phyloP scores from a whole-genome alignment of 2,329 filamentous ascomycete species.

The Penicillium vulpinum region DNA sequence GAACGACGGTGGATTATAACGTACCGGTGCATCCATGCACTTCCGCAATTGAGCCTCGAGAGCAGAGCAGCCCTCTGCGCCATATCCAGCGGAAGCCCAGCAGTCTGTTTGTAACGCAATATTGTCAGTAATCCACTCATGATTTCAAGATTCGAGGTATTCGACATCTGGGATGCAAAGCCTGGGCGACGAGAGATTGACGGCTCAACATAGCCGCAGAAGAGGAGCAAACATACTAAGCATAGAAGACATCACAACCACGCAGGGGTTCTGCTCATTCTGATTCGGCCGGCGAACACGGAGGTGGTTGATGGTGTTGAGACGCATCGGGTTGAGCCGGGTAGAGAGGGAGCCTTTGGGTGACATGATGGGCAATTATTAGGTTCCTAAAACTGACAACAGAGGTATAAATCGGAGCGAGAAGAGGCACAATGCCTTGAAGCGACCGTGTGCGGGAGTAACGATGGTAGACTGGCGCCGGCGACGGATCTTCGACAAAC shows the following conservation, averaged over 20 bases:
- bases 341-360: slow-evolving; percentile 45
- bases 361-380: slow-evolving; percentile 37
- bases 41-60: slow-evolving; percentile 62
- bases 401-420: neutral
- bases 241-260: slow-evolving; percentile 66
- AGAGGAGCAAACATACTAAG: slow-evolving; percentile 54
- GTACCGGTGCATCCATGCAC: slow-evolving; percentile 79
- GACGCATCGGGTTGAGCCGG: slow-evolving; percentile 46
- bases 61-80: slow-evolving; percentile 58
- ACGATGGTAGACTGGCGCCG: slow-evolving; percentile 10
- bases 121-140: slow-evolving; percentile 11
- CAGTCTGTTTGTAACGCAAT: slow-evolving; percentile 36
- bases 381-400: neutral
- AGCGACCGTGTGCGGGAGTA: slow-evolving; percentile 11
- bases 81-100: slow-evolving; percentile 50
- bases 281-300: slow-evolving; percentile 65
- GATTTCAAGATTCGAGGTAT: neutral
- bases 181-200: neutral
- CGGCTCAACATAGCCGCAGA: neutral
- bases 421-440: slow-evolving; percentile 4
- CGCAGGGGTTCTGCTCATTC: slow-evolving; percentile 63
- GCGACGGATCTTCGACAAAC: slow-evolving; percentile 14
- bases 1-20: slow-evolving; percentile 32
- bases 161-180: neutral
- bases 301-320: slow-evolving; percentile 55